Evolutionary conservation across 2,329 filamentous ascomycete species (phyloP).

Genomic region (Phaeosphaeriaceae sp.): DNA sequence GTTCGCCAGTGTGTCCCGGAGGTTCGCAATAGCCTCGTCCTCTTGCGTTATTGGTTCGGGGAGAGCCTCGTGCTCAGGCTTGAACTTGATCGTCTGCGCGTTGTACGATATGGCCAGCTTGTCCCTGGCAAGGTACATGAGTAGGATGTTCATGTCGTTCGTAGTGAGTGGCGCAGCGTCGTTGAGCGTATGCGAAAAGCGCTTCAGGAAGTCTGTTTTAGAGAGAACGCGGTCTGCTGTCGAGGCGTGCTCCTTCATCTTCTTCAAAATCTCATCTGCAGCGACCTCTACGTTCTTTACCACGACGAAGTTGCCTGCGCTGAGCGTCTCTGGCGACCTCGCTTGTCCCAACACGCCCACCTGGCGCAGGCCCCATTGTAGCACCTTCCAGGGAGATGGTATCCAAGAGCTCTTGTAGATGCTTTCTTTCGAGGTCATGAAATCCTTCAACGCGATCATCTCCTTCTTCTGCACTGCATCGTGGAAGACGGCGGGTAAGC

Average conservation of each 20-base stretch:
- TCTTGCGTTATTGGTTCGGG: constrained; percentile 72
- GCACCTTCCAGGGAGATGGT: constrained; percentile 71
- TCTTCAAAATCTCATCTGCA: constrained; percentile 50
- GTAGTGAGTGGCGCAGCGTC: constrained; percentile 35
- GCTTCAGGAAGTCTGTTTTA: constrained; percentile 40
- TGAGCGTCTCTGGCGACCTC: constrained; percentile 62
- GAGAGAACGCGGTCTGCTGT: constrained; percentile 46
- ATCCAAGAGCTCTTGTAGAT: constrained; percentile 76
- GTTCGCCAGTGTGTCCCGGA: constrained; percentile 74
- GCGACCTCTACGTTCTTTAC: constrained; percentile 67
- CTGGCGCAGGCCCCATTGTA: constrained; percentile 78
- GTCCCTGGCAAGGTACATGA: constrained; percentile 59
- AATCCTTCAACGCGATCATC: constrained; percentile 74
- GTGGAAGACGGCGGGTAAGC: constrained; percentile 77
- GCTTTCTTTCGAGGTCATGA: constrained; percentile 69
- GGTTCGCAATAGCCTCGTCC: constrained; percentile 80
- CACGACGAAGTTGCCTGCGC: constrained; percentile 70
- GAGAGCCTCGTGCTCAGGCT: constrained; percentile 46
- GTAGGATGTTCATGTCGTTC: constrained; percentile 79
- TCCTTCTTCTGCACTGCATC: constrained; percentile 75
- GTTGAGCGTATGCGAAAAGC: constrained; percentile 40
- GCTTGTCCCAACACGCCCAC: constrained; percentile 63
- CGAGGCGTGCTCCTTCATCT: constrained; percentile 43
- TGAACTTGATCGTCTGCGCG: constrained; percentile 80
- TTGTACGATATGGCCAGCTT: constrained; percentile 78